Conservation (phyloP, 176 grass and related monocot species). For the Bothriochloa decipiens region DNA sequence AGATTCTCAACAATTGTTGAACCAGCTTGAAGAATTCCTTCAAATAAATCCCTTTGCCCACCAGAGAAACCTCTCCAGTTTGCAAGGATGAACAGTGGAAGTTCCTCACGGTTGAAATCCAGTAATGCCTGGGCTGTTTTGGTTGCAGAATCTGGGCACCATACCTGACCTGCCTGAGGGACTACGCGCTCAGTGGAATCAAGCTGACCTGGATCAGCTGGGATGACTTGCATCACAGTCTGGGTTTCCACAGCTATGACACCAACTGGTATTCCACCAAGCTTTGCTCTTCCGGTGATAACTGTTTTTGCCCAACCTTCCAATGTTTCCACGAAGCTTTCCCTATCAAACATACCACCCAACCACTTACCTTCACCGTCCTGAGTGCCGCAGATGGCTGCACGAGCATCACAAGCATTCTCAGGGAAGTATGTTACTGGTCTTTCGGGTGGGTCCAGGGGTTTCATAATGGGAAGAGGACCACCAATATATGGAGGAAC, state of each 20-base stretch:
- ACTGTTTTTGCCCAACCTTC: slow-evolving; percentile 99
- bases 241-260: slow-evolving; percentile 96
- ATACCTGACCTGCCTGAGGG: slow-evolving; percentile 95
- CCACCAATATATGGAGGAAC: slow-evolving; percentile 89
- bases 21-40: slow-evolving; percentile 99
- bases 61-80: slow-evolving; percentile 99
- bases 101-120: slow-evolving; percentile 93
- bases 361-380: slow-evolving; percentile 75
- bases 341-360: slow-evolving; percentile 93
- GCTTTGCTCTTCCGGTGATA: slow-evolving; percentile 90
- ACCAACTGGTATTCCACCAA: slow-evolving; percentile 95
- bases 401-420: slow-evolving; percentile 89
- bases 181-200: slow-evolving; percentile 93
- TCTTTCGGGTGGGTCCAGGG: slow-evolving; percentile 91
- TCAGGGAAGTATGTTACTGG: slow-evolving; percentile 77
- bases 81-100: slow-evolving; percentile 94
- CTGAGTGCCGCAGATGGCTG: slow-evolving; percentile 78
- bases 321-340: slow-evolving; percentile 90
- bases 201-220: slow-evolving; percentile 93
- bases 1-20: slow-evolving; percentile 97
- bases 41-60: slow-evolving; percentile 96
- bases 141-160: slow-evolving; percentile 95
- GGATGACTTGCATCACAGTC: slow-evolving; percentile 94
- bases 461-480: slow-evolving; percentile 81
- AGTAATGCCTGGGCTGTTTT: slow-evolving; percentile 95